Evolutionary conservation across 2,329 filamentous ascomycete species (phyloP), one percentile per base, ranked within the genome.

Genomic region (Talaromyces sp.): DNA sequence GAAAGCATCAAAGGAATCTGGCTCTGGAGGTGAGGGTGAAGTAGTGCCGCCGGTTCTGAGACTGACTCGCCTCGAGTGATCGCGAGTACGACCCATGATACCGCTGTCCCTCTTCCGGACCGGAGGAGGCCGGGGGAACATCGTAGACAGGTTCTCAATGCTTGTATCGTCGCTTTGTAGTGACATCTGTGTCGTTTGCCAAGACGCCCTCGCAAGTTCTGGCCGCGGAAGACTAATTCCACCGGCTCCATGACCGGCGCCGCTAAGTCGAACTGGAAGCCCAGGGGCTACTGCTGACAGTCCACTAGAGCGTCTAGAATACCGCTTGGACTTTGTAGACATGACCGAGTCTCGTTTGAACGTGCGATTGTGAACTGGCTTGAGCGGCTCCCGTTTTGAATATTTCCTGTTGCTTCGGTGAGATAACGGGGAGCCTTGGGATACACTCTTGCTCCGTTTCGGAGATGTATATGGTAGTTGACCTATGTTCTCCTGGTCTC

Each of bases 211-310:
- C 6, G 73, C 72, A 4, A 72, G 59, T n/a, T 72, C 73, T 60
- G 72, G 68, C 9, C 73, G 72, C 4, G 72, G 68, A 34, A 73
- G 71, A n/a, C 73, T 71, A 16, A 76, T 70, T 4, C 75, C 74
- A 47, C 76, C 76, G 2, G 74, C 72, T 4, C 76, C 76, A 65
- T 78, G 76, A 2, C 76, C 76, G 18, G 75, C 76, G 18, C 76
- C 76, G 58, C 76, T 78, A 18, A 75, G 67, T 60, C 76, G 68
- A n/a, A 74, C 66, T 0, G 76, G 76, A 34, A 78, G 66, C 9
- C 76, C 76, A 5, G 74, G 67, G 27, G 74, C 72, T 30, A 75
- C 66, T 16, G 72, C 68, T 5, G 73, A 75, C 18, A 77, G 72
- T 4, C 75, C 74, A 61, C 75, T 77, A 0, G 74, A 76, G 27